These are phyloP conservation scores for Ramularia endophylla DNA, from an alignment of 2,329 filamentous ascomycete genomes.

Conservation along the genomic window DNA sequence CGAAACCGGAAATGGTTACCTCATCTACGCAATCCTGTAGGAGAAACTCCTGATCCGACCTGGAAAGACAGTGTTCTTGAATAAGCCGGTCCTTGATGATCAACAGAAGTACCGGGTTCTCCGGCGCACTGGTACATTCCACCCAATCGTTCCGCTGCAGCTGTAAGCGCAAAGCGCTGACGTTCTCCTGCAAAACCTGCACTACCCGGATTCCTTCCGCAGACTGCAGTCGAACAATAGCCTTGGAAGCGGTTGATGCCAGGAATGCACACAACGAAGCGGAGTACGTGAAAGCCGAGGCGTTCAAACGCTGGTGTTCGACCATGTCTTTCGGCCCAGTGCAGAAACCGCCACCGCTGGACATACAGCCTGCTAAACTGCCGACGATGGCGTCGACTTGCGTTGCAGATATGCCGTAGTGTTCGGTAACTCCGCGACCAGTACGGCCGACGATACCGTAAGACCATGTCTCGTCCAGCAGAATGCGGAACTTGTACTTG, in stretches of 20 bases:
- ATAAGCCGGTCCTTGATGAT: conserved; percentile 78
- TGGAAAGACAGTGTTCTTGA: conserved; percentile 57
- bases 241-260: conserved; percentile 87
- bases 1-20: conserved; percentile 49
- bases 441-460: conserved; percentile 90
- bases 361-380: conserved; percentile 80
- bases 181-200: conserved; percentile 72
- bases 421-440: conserved; percentile 86
- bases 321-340: conserved; percentile 88
- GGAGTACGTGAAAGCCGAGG: conserved; percentile 89
- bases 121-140: conserved; percentile 66
- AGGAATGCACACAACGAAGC: conserved; percentile 88
- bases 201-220: conserved; percentile 72
- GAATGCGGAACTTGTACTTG: conserved; percentile 95
- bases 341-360: conserved; percentile 92
- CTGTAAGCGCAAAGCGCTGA: conserved; percentile 74
- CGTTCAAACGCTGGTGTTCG: conserved; percentile 89
- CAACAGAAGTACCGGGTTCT: conserved; percentile 83
- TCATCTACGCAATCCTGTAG: conserved; percentile 90
- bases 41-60: conserved; percentile 71
- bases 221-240: conserved; percentile 68
- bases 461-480: conserved; percentile 95
- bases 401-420: conserved; percentile 86
- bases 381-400: conserved; percentile 97
- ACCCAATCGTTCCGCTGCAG: conserved; percentile 92